Evolutionary conservation across 2,329 filamentous ascomycete species (phyloP).

Genomic region (Metarhizium album): DNA sequence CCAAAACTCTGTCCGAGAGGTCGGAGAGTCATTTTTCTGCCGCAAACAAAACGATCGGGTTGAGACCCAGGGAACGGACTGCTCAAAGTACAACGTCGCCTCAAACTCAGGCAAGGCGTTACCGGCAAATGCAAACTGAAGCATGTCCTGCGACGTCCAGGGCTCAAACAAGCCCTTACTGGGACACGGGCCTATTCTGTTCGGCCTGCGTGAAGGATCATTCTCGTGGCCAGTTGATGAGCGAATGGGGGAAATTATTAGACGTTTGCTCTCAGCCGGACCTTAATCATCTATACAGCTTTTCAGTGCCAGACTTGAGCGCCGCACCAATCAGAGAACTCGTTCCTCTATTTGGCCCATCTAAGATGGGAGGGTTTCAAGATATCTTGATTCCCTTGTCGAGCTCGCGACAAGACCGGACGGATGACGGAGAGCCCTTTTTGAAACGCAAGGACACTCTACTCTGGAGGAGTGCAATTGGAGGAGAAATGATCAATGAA

Average conservation of each 20-base stretch:
- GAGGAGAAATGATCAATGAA: conserved; percentile 38
- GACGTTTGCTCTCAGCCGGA: conserved; percentile 71
- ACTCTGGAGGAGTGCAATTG: conserved; percentile 66
- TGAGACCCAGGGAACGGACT: not conserved
- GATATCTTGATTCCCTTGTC: conserved; percentile 65
- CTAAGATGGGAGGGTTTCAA: conserved; percentile 59
- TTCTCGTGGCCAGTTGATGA: conserved; percentile 55
- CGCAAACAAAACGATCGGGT: not conserved
- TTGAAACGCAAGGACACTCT: conserved; percentile 51
- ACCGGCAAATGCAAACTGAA: conserved; percentile 31
- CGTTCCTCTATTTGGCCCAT: conserved; percentile 65
- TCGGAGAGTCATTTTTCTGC: conserved; percentile 8
- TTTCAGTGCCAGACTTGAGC: conserved; percentile 55
- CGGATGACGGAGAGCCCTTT: conserved; percentile 37
- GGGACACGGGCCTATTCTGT: conserved; percentile 56
- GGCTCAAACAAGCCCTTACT: conserved; percentile 46
- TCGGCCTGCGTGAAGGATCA: conserved; percentile 51
- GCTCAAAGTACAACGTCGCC: not conserved
- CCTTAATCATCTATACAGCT: conserved; percentile 60
- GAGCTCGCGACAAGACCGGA: conserved; percentile 29
- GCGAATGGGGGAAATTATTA: conserved; percentile 52
- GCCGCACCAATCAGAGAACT: conserved; percentile 53
- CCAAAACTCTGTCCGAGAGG: conserved; percentile 19
- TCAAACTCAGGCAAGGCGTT: conserved; percentile 14
- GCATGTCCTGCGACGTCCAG: conserved; percentile 54